These are phyloP conservation scores for Yamadazyma diospyri DNA, from an alignment of 1,139 yeast genomes.

Conservation along the genomic window DNA sequence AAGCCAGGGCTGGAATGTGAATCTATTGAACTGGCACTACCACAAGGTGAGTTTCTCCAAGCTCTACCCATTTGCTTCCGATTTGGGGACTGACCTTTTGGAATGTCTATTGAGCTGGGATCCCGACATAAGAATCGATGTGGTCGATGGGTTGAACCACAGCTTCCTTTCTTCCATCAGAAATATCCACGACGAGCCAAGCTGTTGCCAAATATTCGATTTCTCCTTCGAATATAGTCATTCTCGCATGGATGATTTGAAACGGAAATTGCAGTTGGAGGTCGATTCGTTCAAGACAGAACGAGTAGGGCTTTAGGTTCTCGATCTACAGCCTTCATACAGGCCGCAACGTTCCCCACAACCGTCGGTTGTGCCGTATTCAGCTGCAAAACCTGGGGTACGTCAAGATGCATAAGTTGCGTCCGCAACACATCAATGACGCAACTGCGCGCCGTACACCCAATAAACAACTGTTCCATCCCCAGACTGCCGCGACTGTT, in stretches of 20 bases:
- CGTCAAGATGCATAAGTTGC: too few species aligned
- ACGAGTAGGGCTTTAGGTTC: slow-evolving; percentile 3
- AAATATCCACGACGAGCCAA: slow-evolving; percentile 48
- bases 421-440: too few species aligned
- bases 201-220: slow-evolving; percentile 47
- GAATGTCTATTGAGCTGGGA: slow-evolving; percentile 62
- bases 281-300: slow-evolving; percentile 26
- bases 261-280: slow-evolving; percentile 44
- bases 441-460: too few species aligned
- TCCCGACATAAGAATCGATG: slow-evolving; percentile 41
- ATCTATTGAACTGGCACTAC: slow-evolving; percentile 19
- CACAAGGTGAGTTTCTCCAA: slow-evolving; percentile 42
- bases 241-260: slow-evolving; percentile 36
- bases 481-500: too few species aligned
- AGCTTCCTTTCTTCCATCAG: slow-evolving; percentile 47
- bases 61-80: slow-evolving; percentile 59
- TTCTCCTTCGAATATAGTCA: slow-evolving; percentile 56
- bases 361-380: too few species aligned
- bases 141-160: slow-evolving; percentile 51
- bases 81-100: slow-evolving; percentile 45
- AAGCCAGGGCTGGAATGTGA: slow-evolving; percentile 27
- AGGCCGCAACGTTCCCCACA: not conserved
- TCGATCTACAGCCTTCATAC: too few species aligned
- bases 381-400: too few species aligned
- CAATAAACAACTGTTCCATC: too few species aligned